Evolutionary conservation across 176 grass and related monocot genomes (phyloP).

Genomic region (Carex kokanica): DNA sequence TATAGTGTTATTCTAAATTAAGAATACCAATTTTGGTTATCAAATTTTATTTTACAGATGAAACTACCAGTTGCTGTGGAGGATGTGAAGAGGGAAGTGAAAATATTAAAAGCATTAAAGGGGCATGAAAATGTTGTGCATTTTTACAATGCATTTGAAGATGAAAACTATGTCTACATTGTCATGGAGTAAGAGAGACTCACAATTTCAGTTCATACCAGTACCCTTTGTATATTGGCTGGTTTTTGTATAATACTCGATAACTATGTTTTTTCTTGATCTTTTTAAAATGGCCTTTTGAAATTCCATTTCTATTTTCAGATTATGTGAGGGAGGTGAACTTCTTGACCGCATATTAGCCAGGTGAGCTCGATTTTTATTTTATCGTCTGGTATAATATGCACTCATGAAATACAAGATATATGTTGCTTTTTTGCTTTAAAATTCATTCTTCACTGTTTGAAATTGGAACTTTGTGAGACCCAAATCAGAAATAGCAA

Average conservation of each 20-base stretch:
- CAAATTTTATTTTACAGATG: conserved; percentile 59
- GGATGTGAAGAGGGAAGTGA: conserved; percentile 92
- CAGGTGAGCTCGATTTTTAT: conserved; percentile 42
- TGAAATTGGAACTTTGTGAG: neutral
- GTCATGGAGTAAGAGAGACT: conserved; percentile 88
- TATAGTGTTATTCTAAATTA: neutral
- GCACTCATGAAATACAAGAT: neutral
- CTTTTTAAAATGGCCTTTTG: neutral
- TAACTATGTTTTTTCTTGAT: neutral
- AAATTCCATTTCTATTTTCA: conserved; percentile 30
- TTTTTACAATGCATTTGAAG: conserved; percentile 90
- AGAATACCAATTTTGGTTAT: conserved; percentile 10
- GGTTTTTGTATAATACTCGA: neutral
- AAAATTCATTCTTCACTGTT: neutral
- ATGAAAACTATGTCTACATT: conserved; percentile 79
- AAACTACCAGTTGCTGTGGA: conserved; percentile 79
- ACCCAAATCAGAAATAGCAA: neutral
- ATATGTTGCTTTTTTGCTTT: conserved; percentile 4
- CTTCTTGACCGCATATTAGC: conserved; percentile 88
- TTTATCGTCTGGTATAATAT: neutral
- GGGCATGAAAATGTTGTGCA: conserved; percentile 91
- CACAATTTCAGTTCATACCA: neutral
- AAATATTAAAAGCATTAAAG: conserved; percentile 80
- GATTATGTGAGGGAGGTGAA: conserved; percentile 85
- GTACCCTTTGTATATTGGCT: neutral